Percentiles rank a stretch among this genome's conserved stretches.
phyloP scores from a whole-genome alignment of 371 early-diverging fungal genomes.

The Homolaphlyctis polyrhiza region DNA sequence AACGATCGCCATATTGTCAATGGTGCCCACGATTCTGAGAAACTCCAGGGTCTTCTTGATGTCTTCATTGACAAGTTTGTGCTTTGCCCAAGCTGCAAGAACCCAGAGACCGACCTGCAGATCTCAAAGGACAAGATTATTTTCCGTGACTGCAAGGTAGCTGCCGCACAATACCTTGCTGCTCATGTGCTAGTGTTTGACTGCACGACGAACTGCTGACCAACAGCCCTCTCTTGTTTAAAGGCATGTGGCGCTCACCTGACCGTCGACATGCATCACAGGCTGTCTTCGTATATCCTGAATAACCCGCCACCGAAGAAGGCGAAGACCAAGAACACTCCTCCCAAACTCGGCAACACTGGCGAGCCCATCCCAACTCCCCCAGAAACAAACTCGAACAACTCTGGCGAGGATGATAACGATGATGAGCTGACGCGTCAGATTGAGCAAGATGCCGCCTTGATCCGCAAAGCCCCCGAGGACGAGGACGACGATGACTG shows the following conservation, averaged over 20 bases:
- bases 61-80: slow-evolving; percentile 97
- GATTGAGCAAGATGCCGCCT: slow-evolving; percentile 67
- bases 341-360: slow-evolving; percentile 30
- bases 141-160: slow-evolving; percentile 62
- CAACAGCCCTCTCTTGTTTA: too few species aligned
- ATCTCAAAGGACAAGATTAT: slow-evolving; percentile 70
- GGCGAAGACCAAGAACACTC: slow-evolving; percentile 64
- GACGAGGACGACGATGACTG: slow-evolving; percentile 78
- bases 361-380: slow-evolving; percentile 16
- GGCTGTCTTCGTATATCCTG: slow-evolving; percentile 81
- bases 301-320: slow-evolving; percentile 83
- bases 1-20: slow-evolving; percentile 95
- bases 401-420: slow-evolving; percentile 20
- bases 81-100: slow-evolving; percentile 91
- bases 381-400: slow-evolving; percentile 32
- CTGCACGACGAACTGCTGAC: too few species aligned
- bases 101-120: slow-evolving; percentile 97
- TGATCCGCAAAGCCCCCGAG: slow-evolving; percentile 38
- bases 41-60: slow-evolving; percentile 85
- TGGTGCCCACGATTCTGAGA: slow-evolving; percentile 90
- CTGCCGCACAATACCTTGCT: too few species aligned
- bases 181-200: too few species aligned
- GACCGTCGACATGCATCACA: slow-evolving; percentile 85
- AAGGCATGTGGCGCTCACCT: slow-evolving; percentile 90
- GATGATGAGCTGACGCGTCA: slow-evolving; percentile 69